Base-by-base conservation (phyloP, 108 stramenopile species). In the Fistulifera pelliculosa region DNA sequence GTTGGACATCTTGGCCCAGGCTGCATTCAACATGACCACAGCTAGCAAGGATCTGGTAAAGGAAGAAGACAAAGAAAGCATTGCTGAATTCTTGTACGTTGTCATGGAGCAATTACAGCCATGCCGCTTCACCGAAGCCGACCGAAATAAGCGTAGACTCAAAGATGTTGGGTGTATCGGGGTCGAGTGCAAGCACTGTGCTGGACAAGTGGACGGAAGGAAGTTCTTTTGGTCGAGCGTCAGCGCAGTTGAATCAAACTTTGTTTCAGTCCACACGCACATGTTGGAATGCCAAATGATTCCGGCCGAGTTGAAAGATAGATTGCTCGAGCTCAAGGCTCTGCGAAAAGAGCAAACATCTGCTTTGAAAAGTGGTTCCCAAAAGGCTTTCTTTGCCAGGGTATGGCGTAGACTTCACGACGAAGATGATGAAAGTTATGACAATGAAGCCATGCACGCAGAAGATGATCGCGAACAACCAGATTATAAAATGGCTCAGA, bases 221-320 rank as follows among this genome's bases (percentile, higher is more conserved):
- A 93, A 93, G 66, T 93, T 93, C 64, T 93, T 93, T n/a, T 93
- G 91, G 91, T 87, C 85, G 10, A 85, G 83, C 38, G 91, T 93
- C n/a, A 85, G 63, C 40, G 91, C 91, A 12, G 91, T 87, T 0
- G 91, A 93, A 60, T 88, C 86, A 1, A 93, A 93, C 61, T 93
- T 93, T 66, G 87, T 93, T 25, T 85, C 83, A 23, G 91, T 93
- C 1, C 91, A 93, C 65, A 88, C 91, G 6, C 91, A 93, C 53
- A 85, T 93, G 83, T 68, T 88, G 83, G 85, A 80, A 56, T 93
- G 91, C 66, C 76, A 70, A 28, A 66, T 65, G 44, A 64, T 89
- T 38, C 79, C 85, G 13, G 62, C 62, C 15, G 66, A 65, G n/a
- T 42, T 89, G 31, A 88, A 83, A 64, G 71, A 70, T 11, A 58